A percentile compares a stretch with the other conserved stretches of the same genome.
Conservation (phyloP, 2,329 filamentous ascomycete species). For the Talaromyces albobiverticillius region DNA sequence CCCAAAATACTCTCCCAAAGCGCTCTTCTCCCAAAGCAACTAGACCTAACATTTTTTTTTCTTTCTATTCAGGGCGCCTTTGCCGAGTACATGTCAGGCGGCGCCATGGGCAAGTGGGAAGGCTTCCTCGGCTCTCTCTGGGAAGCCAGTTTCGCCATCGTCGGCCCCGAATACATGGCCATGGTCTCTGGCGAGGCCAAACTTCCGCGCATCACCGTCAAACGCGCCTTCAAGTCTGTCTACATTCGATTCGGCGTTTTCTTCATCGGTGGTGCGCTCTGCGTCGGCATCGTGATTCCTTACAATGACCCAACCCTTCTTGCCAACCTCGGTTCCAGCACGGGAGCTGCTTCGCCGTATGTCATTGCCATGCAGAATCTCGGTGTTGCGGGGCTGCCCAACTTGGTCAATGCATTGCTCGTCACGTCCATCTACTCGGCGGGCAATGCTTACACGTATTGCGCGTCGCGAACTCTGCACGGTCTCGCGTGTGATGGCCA, state of each 20-base stretch:
- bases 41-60: background rate
- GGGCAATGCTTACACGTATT: slow-evolving; percentile 67
- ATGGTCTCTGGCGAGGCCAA: slow-evolving; percentile 57
- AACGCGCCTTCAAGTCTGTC: slow-evolving; percentile 70
- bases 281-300: slow-evolving; percentile 66
- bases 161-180: slow-evolving; percentile 62
- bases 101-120: slow-evolving; percentile 56
- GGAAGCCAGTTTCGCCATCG: slow-evolving; percentile 64
- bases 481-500: slow-evolving; percentile 67
- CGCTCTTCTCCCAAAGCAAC: background rate
- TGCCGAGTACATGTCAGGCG: slow-evolving; percentile 59
- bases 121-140: slow-evolving; percentile 66
- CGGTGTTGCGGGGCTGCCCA: slow-evolving; percentile 61
- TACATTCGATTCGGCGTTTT: slow-evolving; percentile 74
- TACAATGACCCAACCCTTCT: slow-evolving; percentile 61
- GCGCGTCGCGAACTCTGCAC: slow-evolving; percentile 65
- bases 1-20: background rate
- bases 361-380: slow-evolving; percentile 65
- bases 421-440: slow-evolving; percentile 67
- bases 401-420: slow-evolving; percentile 71
- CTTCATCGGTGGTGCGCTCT: slow-evolving; percentile 69
- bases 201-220: slow-evolving; percentile 66
- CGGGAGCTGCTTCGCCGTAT: slow-evolving; percentile 67
- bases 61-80: slow-evolving; percentile 54
- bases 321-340: slow-evolving; percentile 53